These are phyloP conservation scores for Phytophthora meadii DNA, from an alignment of 352 stramenopile species.

Conservation along the genomic window DNA sequence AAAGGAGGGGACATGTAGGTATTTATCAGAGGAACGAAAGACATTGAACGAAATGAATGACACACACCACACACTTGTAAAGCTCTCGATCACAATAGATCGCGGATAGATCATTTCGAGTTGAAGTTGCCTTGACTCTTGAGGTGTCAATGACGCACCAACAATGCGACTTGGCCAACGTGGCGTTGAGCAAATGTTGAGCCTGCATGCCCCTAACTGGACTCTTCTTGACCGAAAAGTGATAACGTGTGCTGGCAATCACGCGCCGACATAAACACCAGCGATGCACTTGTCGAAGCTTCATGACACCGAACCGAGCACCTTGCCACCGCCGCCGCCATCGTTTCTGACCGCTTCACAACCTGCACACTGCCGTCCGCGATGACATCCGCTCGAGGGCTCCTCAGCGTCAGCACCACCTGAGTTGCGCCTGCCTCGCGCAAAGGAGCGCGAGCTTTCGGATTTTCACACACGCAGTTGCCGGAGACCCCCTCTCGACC, in stretches of 20 bases:
- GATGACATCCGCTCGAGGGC: slow-evolving; percentile 13
- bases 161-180: slow-evolving; percentile 13
- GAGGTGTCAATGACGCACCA: background rate
- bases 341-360: background rate
- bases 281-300: background rate
- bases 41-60: slow-evolving; percentile 23
- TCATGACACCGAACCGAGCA: background rate
- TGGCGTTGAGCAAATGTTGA: slow-evolving; percentile 26
- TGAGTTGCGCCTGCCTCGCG: slow-evolving; percentile 13
- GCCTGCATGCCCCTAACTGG: slow-evolving; percentile 23
- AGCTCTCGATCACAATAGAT: background rate
- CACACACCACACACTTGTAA: slow-evolving; percentile 23
- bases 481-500: slow-evolving; percentile 2
- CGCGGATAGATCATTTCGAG: background rate
- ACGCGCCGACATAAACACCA: slow-evolving; percentile 17
- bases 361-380: background rate
- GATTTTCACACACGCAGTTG: slow-evolving; percentile 27
- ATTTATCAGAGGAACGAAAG: slow-evolving; percentile 47
- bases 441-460: slow-evolving; percentile 24
- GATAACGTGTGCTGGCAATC: slow-evolving; percentile 35
- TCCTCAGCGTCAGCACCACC: background rate
- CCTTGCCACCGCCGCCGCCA: background rate
- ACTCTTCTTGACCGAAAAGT: slow-evolving; percentile 45
- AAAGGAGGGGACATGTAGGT: slow-evolving; percentile 43
- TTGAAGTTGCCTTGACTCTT: slow-evolving; percentile 28